These are phyloP conservation scores for Ogataea henricii DNA, from an alignment of 805 yeast species.

Conservation along the genomic window DNA sequence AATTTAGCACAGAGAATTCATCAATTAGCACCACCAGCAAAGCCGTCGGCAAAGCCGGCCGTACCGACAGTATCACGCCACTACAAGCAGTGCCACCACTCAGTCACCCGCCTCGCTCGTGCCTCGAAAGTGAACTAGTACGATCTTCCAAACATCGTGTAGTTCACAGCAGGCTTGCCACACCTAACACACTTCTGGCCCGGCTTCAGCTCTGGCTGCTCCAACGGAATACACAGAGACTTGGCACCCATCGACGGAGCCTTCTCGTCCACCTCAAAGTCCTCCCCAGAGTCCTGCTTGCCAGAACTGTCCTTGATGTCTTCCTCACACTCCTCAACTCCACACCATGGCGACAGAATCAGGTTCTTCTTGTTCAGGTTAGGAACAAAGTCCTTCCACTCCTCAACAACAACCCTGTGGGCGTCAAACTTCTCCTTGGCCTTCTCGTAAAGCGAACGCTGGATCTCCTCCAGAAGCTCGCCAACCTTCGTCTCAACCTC, in stretches of 20 bases:
- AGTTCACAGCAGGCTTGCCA: slow-evolving; percentile 70
- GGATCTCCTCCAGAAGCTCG: slow-evolving; percentile 79
- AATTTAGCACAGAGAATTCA: no score
- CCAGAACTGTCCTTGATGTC: slow-evolving; percentile 91
- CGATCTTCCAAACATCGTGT: slow-evolving; percentile 96
- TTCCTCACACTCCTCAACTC: slow-evolving; percentile 91
- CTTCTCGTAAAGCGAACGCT: slow-evolving; percentile 64
- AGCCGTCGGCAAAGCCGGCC: no score
- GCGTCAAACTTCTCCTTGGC: slow-evolving; percentile 84
- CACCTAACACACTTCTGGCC: slow-evolving; percentile 90
- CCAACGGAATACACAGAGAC: slow-evolving; percentile 93
- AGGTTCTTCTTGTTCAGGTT: slow-evolving; percentile 89
- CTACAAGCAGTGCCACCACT: no score
- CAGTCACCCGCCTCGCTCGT: neutral
- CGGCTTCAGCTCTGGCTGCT: slow-evolving; percentile 78
- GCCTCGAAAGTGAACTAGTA: slow-evolving; percentile 53
- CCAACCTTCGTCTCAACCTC: slow-evolving; percentile 70
- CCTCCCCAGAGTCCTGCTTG: slow-evolving; percentile 77
- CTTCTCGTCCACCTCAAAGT: slow-evolving; percentile 87
- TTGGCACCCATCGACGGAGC: slow-evolving; percentile 99
- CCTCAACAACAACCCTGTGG: slow-evolving; percentile 78
- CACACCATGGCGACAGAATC: slow-evolving; percentile 97
- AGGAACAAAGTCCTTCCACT: slow-evolving; percentile 92
- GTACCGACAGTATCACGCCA: no score
- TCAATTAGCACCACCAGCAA: no score